These are phyloP conservation scores for Chlorella ohadii DNA, from an alignment of 139 green algal species.

Conservation along the genomic window DNA sequence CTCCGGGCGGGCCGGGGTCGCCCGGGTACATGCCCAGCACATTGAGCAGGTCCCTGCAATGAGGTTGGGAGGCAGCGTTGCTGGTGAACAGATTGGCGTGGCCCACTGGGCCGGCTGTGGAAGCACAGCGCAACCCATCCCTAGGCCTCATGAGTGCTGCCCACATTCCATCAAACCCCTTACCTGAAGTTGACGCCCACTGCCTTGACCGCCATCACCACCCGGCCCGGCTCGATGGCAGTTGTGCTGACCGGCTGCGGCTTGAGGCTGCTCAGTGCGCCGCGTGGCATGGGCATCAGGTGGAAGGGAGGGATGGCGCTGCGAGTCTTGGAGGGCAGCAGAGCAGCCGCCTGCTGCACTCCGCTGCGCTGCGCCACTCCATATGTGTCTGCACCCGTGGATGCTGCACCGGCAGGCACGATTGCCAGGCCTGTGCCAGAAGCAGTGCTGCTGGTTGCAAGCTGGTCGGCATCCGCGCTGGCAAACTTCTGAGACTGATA, in stretches of 20 bases:
- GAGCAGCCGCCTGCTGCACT: neutral
- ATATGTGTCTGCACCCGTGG: conserved; percentile 7
- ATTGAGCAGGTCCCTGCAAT: conserved; percentile 68
- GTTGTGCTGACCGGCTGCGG: conserved; percentile 26
- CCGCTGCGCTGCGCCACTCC: neutral
- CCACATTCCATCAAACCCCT: neutral
- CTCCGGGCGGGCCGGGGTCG: conserved; percentile 82
- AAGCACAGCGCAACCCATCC: too few relatives aligned
- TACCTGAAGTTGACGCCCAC: conserved; percentile 89
- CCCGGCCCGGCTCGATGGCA: conserved; percentile 18
- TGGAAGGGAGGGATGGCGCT: conserved; percentile 37
- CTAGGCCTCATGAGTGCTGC: too few relatives aligned
- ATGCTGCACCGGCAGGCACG: neutral
- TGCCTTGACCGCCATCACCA: conserved; percentile 70
- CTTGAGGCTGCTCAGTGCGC: conserved; percentile 49
- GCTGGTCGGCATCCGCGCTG: conserved; percentile 12
- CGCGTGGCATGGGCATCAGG: conserved; percentile 51
- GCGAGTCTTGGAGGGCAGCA: conserved; percentile 10
- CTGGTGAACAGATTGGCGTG: too few relatives aligned
- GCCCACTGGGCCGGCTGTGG: too few relatives aligned
- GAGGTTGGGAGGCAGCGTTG: too few relatives aligned
- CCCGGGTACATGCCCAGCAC: conserved; percentile 90
- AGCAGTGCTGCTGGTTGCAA: neutral
- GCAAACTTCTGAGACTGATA: conserved; percentile 18
- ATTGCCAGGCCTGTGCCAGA: neutral